phyloP scores from a whole-genome alignment of 2,329 filamentous ascomycete genomes.

The Ceratocystis smalleyi region DNA sequence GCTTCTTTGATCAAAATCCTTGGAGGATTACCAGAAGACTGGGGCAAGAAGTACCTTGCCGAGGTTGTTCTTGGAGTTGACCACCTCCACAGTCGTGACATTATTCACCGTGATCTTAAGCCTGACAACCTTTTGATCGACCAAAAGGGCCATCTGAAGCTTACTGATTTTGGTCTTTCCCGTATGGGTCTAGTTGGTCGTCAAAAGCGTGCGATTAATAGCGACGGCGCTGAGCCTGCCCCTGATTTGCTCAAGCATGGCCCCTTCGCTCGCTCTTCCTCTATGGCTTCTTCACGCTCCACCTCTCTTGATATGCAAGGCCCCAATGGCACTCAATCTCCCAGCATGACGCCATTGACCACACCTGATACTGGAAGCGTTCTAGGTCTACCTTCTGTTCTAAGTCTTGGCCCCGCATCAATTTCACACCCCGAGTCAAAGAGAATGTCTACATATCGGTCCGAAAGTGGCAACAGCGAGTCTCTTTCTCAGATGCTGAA shows the following conservation, averaged over 20 bases:
- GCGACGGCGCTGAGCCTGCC: conserved; percentile 59
- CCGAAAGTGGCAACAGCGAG: conserved; percentile 86
- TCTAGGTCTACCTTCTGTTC: conserved; percentile 81
- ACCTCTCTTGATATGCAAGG: conserved; percentile 69
- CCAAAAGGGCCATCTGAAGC: conserved; percentile 85
- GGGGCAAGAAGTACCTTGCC: conserved; percentile 93
- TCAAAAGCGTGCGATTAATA: conserved; percentile 81
- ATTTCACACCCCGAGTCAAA: conserved; percentile 37
- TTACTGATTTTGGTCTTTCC: conserved; percentile 94
- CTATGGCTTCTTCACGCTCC: conserved; percentile 78
- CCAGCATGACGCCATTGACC: conserved; percentile 70
- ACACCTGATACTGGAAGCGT: conserved; percentile 52
- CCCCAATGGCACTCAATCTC: conserved; percentile 45
- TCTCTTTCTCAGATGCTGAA: conserved; percentile 68
- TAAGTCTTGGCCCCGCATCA: conserved; percentile 48
- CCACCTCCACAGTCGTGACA: conserved; percentile 82
- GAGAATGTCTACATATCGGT: conserved; percentile 55
- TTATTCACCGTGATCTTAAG: conserved; percentile 93
- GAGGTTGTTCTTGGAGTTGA: conserved; percentile 96
- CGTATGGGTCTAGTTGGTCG: conserved; percentile 93
- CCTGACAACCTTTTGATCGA: conserved; percentile 96
- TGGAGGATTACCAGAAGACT: conserved; percentile 83
- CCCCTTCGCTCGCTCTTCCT: conserved; percentile 72
- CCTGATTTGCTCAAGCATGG: conserved; percentile 88
- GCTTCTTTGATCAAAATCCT: conserved; percentile 91